Base-by-base conservation (phyloP, 352 stramenopile species). In the Elongisporangium senticosum region DNA sequence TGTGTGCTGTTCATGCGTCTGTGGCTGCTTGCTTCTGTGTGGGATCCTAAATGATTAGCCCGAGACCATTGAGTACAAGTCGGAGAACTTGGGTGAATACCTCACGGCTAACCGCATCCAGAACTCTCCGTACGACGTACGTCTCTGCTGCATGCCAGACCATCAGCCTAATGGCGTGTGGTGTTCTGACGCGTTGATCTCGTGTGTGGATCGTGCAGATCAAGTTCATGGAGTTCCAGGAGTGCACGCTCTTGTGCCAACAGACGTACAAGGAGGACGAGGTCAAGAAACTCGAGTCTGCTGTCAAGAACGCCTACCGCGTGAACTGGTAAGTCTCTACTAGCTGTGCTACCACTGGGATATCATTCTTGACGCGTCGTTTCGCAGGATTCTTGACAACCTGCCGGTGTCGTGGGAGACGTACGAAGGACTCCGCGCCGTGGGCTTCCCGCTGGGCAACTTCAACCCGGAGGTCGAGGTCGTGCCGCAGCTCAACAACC, bases 11-110 rank as follows among this genome's bases (percentile, higher is more conserved):
- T 19, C 59, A 19, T 24, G 21, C 4, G 11, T 23, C n/a, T 28
- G 2, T 37, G 51, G 19, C n/a, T 53, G 40, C 40, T 11, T 63
- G 22, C 56, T 22, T 24, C 47, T 62, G 39, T 55, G 53, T 43
- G 23, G 33, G 23, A 21, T 51, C n/a, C 10, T 58, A 28, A 21
- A 55, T 49, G 33, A 60, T 6, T 61, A 90, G 73, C 92, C 95
- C 0, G 68, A 89, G 52, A 83, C 91, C 55, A 93, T 95, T 21
- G 88, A 98, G 74, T 97, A 98, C 81, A 97, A 98, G 49, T 97
- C 92, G 54, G 97, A 99, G 74, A 99, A 99, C 70, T 75, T 99
- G 52, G 98, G 98, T 53, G 97, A 99, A 76, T 98, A 99, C 63
- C 77, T 99, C 51, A 96, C 90, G 26, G 97, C 97, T 19, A 98